Base-by-base conservation (phyloP, 352 stramenopile species). In the Pythium periplocum region DNA sequence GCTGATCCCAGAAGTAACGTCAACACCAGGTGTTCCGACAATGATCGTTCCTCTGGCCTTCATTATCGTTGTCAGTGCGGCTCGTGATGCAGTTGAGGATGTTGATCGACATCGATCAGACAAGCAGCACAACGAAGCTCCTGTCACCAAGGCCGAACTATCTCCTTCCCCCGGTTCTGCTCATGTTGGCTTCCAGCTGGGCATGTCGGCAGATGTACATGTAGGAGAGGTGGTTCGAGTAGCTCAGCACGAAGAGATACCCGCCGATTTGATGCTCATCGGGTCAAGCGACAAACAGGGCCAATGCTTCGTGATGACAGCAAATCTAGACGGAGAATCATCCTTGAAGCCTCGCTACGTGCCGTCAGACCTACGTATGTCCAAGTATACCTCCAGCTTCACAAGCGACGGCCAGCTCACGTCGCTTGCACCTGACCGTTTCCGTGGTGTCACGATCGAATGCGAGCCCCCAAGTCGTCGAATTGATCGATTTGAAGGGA, bases 401-500 rank as follows among this genome's bases (percentile, higher is more conserved):
- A 59, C 62, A 2, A 34, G 39, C 4, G 59, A 75, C 31, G 73
- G 75, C 4, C 59, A 69, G 31, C 45, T 61, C 1, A 36, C 67
- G 11, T 60, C 48, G n/a, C 4, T 37, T 0, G 59, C 62, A 4
- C 11, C 59, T 3, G 57, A 53, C 1, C 55, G 46, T 3, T 47
- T 85, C 17, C 17, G 17, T 26, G 17, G 17, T 26, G 17, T 26
- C 17, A 26, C 17, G 3, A 62, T 96, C 37, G 69, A 73, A 1
- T 95, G 79, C 45, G 85, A 96, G 49, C 72, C 81, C 39, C 88
- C 88, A 0, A 96, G 96, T 64, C 93, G 92, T 32, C 66, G 66
- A 3, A 96, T 98, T 48, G 92, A 97, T 62, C 90, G 71, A 30
- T 98, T 96, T 58, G 79, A 96, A 36, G 92, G 92, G 39, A 86